Conservation (phyloP, 2,329 filamentous ascomycete species). For the Cladobotryum mycophilum region DNA sequence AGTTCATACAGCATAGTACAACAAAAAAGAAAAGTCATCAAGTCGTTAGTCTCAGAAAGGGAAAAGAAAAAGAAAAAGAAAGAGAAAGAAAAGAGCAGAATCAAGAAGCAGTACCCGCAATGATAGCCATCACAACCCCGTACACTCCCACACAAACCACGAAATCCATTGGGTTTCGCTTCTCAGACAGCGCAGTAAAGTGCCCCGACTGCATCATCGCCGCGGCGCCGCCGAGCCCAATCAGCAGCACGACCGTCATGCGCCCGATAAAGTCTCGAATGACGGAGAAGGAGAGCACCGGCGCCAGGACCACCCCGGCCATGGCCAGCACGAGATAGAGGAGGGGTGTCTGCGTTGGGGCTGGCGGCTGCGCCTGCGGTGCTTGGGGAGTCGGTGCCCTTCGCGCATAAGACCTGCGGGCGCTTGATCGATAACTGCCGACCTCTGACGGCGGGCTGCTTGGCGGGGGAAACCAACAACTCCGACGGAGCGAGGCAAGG, state of each 20-base stretch:
- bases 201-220: conserved; percentile 23
- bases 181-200: conserved; percentile 11
- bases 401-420: neutral
- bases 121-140: conserved; percentile 29
- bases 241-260: conserved; percentile 50
- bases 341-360: neutral
- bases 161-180: conserved; percentile 16
- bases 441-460: conserved; percentile 9
- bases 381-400: neutral
- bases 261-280: conserved; percentile 51
- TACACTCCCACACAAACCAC: conserved; percentile 27
- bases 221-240: conserved; percentile 39
- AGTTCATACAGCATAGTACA: neutral
- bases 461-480: conserved; percentile 9
- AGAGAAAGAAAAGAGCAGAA: neutral
- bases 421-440: conserved; percentile 4
- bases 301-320: conserved; percentile 41
- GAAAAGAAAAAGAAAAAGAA: neutral
- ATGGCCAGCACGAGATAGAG: conserved; percentile 16
- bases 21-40: neutral
- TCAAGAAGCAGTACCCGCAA: conserved; percentile 7
- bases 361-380: neutral
- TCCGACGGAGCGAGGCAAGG: conserved; percentile 17
- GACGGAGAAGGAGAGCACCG: conserved; percentile 52
- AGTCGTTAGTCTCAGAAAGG: neutral